phyloP scores from a whole-genome alignment of 208 protist species.

The Trypanosoma platydactyli region DNA sequence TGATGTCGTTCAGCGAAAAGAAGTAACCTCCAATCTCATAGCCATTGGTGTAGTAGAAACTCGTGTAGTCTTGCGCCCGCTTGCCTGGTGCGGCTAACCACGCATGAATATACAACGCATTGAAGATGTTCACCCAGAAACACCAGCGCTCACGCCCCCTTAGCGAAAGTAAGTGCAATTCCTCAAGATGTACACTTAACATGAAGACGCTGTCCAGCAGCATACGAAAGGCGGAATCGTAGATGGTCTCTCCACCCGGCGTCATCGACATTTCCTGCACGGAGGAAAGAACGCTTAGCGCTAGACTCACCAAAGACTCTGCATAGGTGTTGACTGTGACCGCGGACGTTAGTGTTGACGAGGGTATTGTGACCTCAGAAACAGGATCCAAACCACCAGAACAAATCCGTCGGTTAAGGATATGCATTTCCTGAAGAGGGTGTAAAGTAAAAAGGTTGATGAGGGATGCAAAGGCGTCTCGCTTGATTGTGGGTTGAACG shows the following conservation, averaged over 20 bases:
- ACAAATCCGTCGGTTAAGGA: slow-evolving; percentile 16
- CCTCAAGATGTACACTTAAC: slow-evolving; percentile 17
- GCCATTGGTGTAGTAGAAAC: slow-evolving; percentile 52
- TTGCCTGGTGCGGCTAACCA: slow-evolving; percentile 40
- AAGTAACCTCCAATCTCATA: slow-evolving; percentile 50
- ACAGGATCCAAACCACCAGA: background rate
- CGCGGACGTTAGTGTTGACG: background rate
- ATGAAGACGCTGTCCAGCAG: slow-evolving; percentile 13
- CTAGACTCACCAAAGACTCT: slow-evolving; percentile 45
- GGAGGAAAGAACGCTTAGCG: slow-evolving; percentile 31
- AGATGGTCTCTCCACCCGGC: background rate
- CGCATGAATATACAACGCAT: slow-evolving; percentile 69
- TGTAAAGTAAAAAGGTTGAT: slow-evolving; percentile 25
- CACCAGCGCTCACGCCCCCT: slow-evolving; percentile 21
- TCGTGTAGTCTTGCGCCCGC: slow-evolving; percentile 24
- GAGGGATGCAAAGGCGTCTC: slow-evolving; percentile 12
- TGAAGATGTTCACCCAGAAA: slow-evolving; percentile 70
- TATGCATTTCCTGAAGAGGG: slow-evolving; percentile 24
- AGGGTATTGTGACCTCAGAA: background rate
- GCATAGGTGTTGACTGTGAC: slow-evolving; percentile 19
- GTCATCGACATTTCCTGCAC: slow-evolving; percentile 36
- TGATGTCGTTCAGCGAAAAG: slow-evolving; percentile 63
- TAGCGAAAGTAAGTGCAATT: slow-evolving; percentile 27
- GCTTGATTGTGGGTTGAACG: slow-evolving; percentile 22
- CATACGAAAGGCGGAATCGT: slow-evolving; percentile 11